A percentile compares a stretch with the other conserved stretches of the same genome.
These are phyloP conservation scores for Penicillium sp. DNA, from an alignment of 2,329 filamentous ascomycete genomes.

Conservation along the genomic window DNA sequence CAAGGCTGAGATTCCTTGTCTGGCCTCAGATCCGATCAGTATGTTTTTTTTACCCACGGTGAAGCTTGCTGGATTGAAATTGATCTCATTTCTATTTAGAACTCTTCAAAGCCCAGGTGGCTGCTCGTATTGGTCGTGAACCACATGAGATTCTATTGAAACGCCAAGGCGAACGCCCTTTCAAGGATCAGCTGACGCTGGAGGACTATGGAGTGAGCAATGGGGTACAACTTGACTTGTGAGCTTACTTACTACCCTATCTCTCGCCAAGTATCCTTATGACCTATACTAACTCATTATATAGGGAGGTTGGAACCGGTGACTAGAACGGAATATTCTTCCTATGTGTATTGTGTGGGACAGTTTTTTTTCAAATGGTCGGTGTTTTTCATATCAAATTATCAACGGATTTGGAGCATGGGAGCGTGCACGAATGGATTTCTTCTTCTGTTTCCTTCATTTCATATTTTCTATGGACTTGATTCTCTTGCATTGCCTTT, in stretches of 20 bases:
- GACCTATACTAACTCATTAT: conserved; percentile 25
- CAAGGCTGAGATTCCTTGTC: conserved; percentile 89
- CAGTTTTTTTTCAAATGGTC: conserved; percentile 8
- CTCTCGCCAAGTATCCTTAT: not conserved
- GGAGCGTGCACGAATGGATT: conserved; percentile 3
- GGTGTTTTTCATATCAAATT: conserved; percentile 4
- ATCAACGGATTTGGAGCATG: not conserved
- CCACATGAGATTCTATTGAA: conserved; percentile 90
- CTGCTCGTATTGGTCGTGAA: conserved; percentile 82
- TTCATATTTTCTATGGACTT: not conserved
- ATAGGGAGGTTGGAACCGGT: conserved; percentile 50
- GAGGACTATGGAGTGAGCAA: conserved; percentile 94
- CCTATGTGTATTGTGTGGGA: not conserved
- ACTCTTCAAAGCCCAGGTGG: conserved; percentile 88
- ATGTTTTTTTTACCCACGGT: conserved; percentile 19
- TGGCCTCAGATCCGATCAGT: conserved; percentile 78
- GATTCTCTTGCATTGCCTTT: not conserved
- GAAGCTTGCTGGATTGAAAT: not conserved
- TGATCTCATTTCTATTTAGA: conserved; percentile 37
- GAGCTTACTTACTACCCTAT: conserved; percentile 21
- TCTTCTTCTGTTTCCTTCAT: not conserved
- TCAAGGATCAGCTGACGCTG: conserved; percentile 85
- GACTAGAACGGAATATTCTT: conserved; percentile 33
- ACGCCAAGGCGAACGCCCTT: conserved; percentile 86
- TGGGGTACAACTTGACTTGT: conserved; percentile 65